Evolutionary conservation across 1,139 yeast genomes (phyloP).

Genomic region (Yamadazyma sp.): DNA sequence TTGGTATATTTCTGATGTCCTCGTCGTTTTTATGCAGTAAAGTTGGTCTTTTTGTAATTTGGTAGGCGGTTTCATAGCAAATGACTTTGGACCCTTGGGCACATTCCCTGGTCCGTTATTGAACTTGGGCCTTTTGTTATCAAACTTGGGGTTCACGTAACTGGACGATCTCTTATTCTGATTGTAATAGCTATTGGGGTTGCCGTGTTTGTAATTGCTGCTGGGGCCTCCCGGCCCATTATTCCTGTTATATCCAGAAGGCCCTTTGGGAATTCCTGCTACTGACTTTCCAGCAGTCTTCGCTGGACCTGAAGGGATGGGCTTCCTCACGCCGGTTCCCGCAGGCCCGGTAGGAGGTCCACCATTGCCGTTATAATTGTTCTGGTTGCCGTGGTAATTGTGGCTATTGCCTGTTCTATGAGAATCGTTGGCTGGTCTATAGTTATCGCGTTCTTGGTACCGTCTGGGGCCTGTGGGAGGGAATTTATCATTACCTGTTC

Average conservation of each 20-base stretch:
- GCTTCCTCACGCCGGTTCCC: not conserved
- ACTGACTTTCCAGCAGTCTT: slow-evolving; percentile 1
- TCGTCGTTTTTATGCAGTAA: slow-evolving; percentile 31
- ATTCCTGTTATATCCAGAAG: slow-evolving; percentile 8
- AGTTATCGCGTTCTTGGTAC: slow-evolving; percentile 20
- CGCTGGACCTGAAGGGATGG: slow-evolving; percentile 5
- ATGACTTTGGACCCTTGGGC: slow-evolving; percentile 19
- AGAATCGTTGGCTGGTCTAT: slow-evolving; percentile 13
- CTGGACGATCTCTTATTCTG: slow-evolving; percentile 5
- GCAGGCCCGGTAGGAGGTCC: not conserved
- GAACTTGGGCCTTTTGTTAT: slow-evolving; percentile 8
- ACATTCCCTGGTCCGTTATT: slow-evolving; percentile 3
- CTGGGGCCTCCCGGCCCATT: not conserved
- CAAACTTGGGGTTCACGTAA: slow-evolving; percentile 4
- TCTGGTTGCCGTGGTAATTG: not conserved
- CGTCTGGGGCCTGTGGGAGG: slow-evolving; percentile 19
- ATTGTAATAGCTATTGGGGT: slow-evolving; percentile 1
- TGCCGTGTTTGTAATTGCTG: not conserved
- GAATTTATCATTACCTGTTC: slow-evolving; percentile 7
- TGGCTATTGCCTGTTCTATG: slow-evolving; percentile 7
- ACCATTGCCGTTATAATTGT: not conserved
- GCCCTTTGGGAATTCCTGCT: slow-evolving; percentile 7
- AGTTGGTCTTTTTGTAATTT: slow-evolving; percentile 27
- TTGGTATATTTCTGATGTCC: slow-evolving; percentile 31
- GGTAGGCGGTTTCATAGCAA: slow-evolving; percentile 6